These are phyloP conservation scores for Phytophthora pluvialis DNA, from an alignment of 352 stramenopile genomes.

Conservation along the genomic window DNA sequence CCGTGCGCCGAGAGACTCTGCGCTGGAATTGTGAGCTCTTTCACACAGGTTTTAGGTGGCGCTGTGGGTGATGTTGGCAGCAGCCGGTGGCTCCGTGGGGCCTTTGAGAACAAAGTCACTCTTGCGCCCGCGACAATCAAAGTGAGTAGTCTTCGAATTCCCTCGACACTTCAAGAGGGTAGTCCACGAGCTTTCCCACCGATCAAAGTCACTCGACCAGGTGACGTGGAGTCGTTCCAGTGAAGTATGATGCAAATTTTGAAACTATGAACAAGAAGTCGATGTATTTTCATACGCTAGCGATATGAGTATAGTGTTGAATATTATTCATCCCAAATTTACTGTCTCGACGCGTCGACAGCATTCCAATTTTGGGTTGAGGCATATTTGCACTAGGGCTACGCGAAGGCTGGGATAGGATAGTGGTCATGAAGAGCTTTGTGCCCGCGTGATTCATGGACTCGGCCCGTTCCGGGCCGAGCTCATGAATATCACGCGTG, in stretches of 20 bases:
- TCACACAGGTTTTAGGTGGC: slow-evolving; percentile 31
- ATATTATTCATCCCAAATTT: no score
- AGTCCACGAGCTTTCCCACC: background rate
- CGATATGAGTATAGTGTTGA: no score
- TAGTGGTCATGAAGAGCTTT: no score
- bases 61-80: background rate
- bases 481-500: no score
- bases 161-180: background rate
- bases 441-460: no score
- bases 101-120: slow-evolving; percentile 22
- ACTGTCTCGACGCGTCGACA: no score
- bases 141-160: slow-evolving; percentile 3
- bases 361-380: no score
- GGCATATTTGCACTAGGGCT: no score
- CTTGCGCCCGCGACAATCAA: slow-evolving; percentile 15
- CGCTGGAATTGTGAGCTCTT: slow-evolving; percentile 26
- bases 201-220: slow-evolving; percentile 1
- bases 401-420: no score
- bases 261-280: background rate
- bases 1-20: slow-evolving; percentile 22
- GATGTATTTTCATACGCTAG: no score
- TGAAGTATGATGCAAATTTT: slow-evolving; percentile 7
- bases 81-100: slow-evolving; percentile 5
- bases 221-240: slow-evolving; percentile 13
- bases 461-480: no score